These are phyloP conservation scores for Xylariaceae sp. DNA, from an alignment of 2,329 filamentous ascomycete genomes.

Conservation along the genomic window DNA sequence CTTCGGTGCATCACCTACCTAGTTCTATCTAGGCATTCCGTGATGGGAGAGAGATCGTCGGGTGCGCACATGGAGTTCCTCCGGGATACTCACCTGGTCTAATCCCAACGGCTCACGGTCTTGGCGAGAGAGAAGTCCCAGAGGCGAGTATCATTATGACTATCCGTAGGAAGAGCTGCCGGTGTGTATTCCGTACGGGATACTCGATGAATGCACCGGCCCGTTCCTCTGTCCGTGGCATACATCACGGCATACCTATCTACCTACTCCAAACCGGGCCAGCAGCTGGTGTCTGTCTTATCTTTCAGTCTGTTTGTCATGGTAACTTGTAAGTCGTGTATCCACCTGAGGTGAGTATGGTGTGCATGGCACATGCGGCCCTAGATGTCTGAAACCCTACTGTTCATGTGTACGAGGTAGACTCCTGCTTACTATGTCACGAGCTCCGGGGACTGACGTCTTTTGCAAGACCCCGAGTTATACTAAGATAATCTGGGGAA, in stretches of 20 bases:
- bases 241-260: no score
- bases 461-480: no score
- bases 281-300: neutral
- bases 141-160: neutral
- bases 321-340: no score
- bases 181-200: neutral
- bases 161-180: neutral
- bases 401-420: no score
- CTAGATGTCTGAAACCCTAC: no score
- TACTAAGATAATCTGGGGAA: no score
- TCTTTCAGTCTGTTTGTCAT: no score
- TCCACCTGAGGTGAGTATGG: no score
- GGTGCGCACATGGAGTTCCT: neutral
- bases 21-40: neutral
- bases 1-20: neutral
- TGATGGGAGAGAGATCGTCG: no score
- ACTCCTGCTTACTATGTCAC: no score
- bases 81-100: neutral
- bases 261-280: neutral
- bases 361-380: no score
- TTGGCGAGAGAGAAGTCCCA: neutral
- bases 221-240: conserved; percentile 5
- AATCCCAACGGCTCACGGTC: neutral
- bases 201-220: conserved; percentile 5
- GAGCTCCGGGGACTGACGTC: no score